Evolutionary conservation across 2,329 filamentous ascomycete genomes (phyloP), one percentile per base, ranked within the genome.

Genomic region (Metarhizium anisopliae): DNA sequence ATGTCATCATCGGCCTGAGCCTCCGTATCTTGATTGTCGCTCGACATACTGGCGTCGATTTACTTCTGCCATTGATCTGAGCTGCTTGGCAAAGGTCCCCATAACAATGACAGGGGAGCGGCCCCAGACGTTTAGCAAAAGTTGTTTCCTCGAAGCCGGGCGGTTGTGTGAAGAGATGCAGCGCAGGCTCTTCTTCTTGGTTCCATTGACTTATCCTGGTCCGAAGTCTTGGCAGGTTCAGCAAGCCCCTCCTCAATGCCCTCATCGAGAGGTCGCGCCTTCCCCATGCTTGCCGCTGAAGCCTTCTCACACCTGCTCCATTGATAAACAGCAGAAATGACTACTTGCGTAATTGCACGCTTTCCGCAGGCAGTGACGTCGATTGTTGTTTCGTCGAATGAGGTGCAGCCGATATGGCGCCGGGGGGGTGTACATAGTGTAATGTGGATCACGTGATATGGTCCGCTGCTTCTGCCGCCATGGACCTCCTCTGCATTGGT

Each of bases 391-490:
- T 47, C 8, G 20, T 18, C 43, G 13, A 47, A 47, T 47, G 10
- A 25, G 20, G 20, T 45, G 32, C 32, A 14, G 8, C n/a, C 42
- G 42, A 6, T 6, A 45, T 45, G 14, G 5, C 10, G 32, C 6
- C 10, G 5, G 6, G 14, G 14, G 42, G 8, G 20, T 29, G 45
- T 14, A 18, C 45, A 14, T 36, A 45, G n/a, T 25, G 32, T 38
- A 6, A 29, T 30, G 7, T 20, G 16, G 8, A 18, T 51, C 55
- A 56, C 55, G 55, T 56, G 55, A 56, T 13, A 6, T 36, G 25
- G 16, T 14, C 50, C 30, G 54, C 30, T 13, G 11, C 8, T n/a
- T 38, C 38, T 32, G 32, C 43, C 29, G 35, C 47, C 35, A 11
- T 16, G 38, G 38, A 51, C 36, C 52, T 42, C 38, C 40, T 56